Evolutionary conservation across 2,329 filamentous ascomycete species (phyloP), one percentile per base, ranked within the genome.

Genomic region (Trichoderma asperellum): DNA sequence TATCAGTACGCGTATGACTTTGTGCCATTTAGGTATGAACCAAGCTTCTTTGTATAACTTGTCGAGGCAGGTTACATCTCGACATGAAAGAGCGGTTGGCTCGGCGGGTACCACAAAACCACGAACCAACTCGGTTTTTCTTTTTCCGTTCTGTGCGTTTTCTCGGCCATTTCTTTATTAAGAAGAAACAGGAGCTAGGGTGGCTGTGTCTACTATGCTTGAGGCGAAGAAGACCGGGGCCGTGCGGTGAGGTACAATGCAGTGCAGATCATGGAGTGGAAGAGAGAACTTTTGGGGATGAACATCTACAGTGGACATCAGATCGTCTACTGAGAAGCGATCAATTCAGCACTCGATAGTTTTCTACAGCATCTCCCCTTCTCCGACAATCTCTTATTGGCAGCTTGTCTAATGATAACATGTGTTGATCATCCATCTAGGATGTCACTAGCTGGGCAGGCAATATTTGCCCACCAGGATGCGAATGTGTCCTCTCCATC

Each of bases 231-330:
- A n/a, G 40, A n/a, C 40, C n/a, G 40, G 40, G 40, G 18, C 8
- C 18, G 40, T 43, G 40, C 40, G 40, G 40, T 43, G 40, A 43
- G 59, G 59, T 43, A 27, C 59, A 49, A 16, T 62, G 40, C 59
- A 47, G 16, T 35, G 59, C 21, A 43, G 59, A 62, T 62, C 59
- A 62, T 62, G 43, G 40, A 21, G 58, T 37, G 37, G n/a, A 37
- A 24, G 24, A 35, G 59, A 34, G 37, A 24, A 59, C 18, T n/a
- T 43, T 43, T 47, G 43, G 21, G 59, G 59, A 62, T 53, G 47
- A n/a, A 11, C 29, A 12, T 24, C 6, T n/a, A 43, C 24, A 24
- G 24, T 24, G 24, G 57, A 43, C 40, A 43, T 43, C 18, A 10
- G 18, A n/a, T 18, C 16, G n/a, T 43, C 40, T 43, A 43, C 7